These are phyloP conservation scores for Diaporthe sp. DNA, from an alignment of 2,329 filamentous ascomycete species.

Conservation along the genomic window DNA sequence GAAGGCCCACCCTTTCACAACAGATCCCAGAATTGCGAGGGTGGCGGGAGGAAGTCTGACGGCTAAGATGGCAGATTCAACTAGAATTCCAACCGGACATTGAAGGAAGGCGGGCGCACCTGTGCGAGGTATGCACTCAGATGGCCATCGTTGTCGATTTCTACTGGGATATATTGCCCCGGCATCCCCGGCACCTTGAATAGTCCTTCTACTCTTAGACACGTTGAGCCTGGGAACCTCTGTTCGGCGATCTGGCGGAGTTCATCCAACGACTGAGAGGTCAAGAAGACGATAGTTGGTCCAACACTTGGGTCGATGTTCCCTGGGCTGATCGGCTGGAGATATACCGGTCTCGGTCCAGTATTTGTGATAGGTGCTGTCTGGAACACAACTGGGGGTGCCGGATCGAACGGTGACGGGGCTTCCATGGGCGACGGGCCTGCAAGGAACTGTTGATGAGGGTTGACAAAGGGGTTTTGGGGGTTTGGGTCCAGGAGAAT, in stretches of 20 bases:
- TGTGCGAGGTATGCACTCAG: constrained; percentile 79
- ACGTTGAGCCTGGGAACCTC: constrained; percentile 72
- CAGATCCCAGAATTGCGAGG: not conserved
- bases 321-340: constrained; percentile 78
- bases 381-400: constrained; percentile 18
- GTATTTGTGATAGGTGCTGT: constrained; percentile 31
- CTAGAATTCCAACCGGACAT: constrained; percentile 50
- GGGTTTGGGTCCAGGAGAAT: constrained; percentile 56
- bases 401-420: constrained; percentile 43
- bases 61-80: not conserved
- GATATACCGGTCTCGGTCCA: constrained; percentile 69
- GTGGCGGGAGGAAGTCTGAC: not conserved
- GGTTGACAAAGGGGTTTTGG: constrained; percentile 54
- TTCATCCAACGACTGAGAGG: constrained; percentile 70
- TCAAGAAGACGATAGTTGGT: constrained; percentile 78
- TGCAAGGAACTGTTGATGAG: constrained; percentile 48
- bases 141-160: constrained; percentile 80
- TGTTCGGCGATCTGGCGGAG: constrained; percentile 72
- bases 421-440: constrained; percentile 45
- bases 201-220: constrained; percentile 75
- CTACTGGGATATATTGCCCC: constrained; percentile 72
- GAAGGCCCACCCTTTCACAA: not conserved
- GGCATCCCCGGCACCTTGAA: constrained; percentile 63
- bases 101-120: constrained; percentile 60
- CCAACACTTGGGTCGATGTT: constrained; percentile 63